These are phyloP conservation scores for Fraxinus excelsior DNA, from an alignment of 257 asterid species.

Conservation along the genomic window DNA sequence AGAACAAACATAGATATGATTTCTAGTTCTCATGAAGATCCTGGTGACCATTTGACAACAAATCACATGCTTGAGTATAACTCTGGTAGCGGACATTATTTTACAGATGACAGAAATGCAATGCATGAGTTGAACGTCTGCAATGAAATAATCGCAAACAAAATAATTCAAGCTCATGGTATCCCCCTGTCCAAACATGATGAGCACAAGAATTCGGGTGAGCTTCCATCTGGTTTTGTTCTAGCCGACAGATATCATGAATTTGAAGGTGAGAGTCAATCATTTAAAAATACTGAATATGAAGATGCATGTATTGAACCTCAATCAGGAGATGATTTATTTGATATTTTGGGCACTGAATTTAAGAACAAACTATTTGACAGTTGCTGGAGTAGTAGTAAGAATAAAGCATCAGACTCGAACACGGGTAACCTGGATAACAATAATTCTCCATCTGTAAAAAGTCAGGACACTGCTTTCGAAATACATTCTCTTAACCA, in stretches of 20 bases:
- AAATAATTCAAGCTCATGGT: constrained; percentile 35
- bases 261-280: constrained; percentile 28
- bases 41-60: constrained; percentile 27
- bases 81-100: constrained; percentile 24
- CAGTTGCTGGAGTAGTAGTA: constrained; percentile 35
- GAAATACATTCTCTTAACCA: constrained; percentile 34
- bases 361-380: constrained; percentile 41
- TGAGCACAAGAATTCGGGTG: constrained; percentile 28
- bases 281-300: constrained; percentile 22
- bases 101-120: constrained; percentile 28
- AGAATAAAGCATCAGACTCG: constrained; percentile 27
- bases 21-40: constrained; percentile 28
- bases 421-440: constrained; percentile 26
- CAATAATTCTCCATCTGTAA: constrained; percentile 27
- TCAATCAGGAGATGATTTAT: constrained; percentile 59
- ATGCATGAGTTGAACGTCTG: constrained; percentile 24
- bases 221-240: constrained; percentile 32
- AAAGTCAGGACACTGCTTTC: constrained; percentile 34
- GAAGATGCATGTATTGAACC: constrained; percentile 35
- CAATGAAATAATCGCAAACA: constrained; percentile 30
- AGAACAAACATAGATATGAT: constrained; percentile 24
- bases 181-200: constrained; percentile 29
- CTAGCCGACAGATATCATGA: constrained; percentile 37
- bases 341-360: constrained; percentile 62
- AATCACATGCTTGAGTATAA: constrained; percentile 30